A percentile compares a stretch with the other conserved stretches of the same genome.
These are phyloP conservation scores for Aspergillus sp. DNA, from an alignment of 2,329 filamentous ascomycete genomes.

Conservation along the genomic window DNA sequence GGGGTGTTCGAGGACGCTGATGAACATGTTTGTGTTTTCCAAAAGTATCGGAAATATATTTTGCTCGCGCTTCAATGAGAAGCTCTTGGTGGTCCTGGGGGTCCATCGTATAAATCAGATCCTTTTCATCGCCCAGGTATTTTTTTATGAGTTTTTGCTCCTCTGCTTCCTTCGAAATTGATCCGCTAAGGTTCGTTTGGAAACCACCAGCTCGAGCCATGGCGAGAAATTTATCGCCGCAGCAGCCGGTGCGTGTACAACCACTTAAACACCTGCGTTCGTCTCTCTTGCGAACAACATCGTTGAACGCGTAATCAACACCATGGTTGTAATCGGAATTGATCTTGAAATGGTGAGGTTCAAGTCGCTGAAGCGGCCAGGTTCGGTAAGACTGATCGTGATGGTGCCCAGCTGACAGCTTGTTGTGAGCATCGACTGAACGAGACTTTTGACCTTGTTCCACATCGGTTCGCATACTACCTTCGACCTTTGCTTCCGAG, in stretches of 20 bases:
- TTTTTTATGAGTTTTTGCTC: constrained; percentile 42
- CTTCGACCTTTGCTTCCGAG: background rate
- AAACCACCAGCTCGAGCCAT: constrained; percentile 47
- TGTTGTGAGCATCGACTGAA: background rate
- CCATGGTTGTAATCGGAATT: constrained; percentile 68
- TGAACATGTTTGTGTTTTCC: constrained; percentile 73
- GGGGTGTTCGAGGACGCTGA: constrained; percentile 64
- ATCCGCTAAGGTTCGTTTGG: constrained; percentile 15
- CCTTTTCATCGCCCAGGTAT: constrained; percentile 43
- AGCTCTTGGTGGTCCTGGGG: constrained; percentile 57
- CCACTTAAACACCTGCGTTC: constrained; percentile 65
- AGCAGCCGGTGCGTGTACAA: constrained; percentile 70
- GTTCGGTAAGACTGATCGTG: constrained; percentile 48
- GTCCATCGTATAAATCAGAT: constrained; percentile 44
- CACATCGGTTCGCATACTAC: background rate
- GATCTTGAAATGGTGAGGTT: constrained; percentile 69
- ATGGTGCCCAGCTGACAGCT: constrained; percentile 7
- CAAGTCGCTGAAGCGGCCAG: constrained; percentile 52
- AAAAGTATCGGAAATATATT: constrained; percentile 64
- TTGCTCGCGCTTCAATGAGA: constrained; percentile 68
- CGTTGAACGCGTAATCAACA: constrained; percentile 63
- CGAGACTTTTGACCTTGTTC: background rate
- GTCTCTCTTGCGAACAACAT: constrained; percentile 64
- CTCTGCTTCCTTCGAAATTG: constrained; percentile 10
- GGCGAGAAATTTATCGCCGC: constrained; percentile 63